Percentiles rank a stretch among this genome's conserved stretches.
phyloP scores from a whole-genome alignment of 345 rosid species.

The Salix udensis region DNA sequence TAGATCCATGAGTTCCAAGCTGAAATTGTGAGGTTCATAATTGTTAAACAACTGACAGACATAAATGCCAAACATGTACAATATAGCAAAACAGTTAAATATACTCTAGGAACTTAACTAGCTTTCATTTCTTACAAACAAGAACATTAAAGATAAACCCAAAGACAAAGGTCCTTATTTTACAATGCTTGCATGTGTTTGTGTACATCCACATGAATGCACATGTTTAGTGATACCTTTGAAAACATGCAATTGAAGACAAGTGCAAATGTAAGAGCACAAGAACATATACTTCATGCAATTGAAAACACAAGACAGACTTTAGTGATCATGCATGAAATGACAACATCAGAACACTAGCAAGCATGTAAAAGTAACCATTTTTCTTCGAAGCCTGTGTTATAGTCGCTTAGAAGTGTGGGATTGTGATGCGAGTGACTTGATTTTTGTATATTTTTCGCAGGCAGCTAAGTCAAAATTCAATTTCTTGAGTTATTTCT shows the following conservation, averaged over 20 bases:
- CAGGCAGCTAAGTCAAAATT: background rate
- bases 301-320: background rate
- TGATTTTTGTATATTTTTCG: background rate
- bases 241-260: background rate
- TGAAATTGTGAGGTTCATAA: conserved; percentile 27
- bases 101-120: no score
- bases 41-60: background rate
- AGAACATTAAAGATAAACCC: no score
- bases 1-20: conserved; percentile 79
- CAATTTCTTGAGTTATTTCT: background rate
- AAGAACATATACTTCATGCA: no score
- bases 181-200: background rate
- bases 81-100: no score
- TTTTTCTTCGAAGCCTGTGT: background rate
- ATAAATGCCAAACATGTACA: background rate
- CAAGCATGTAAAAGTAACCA: background rate
- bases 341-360: background rate
- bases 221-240: background rate
- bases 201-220: background rate
- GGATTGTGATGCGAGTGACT: background rate
- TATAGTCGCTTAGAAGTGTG: background rate
- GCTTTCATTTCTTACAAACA: background rate
- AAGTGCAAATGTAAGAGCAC: no score
- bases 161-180: no score
- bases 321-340: background rate